Base-by-base conservation (phyloP, 2,329 filamentous ascomycete genomes). In the Huntiella abstrusa region DNA sequence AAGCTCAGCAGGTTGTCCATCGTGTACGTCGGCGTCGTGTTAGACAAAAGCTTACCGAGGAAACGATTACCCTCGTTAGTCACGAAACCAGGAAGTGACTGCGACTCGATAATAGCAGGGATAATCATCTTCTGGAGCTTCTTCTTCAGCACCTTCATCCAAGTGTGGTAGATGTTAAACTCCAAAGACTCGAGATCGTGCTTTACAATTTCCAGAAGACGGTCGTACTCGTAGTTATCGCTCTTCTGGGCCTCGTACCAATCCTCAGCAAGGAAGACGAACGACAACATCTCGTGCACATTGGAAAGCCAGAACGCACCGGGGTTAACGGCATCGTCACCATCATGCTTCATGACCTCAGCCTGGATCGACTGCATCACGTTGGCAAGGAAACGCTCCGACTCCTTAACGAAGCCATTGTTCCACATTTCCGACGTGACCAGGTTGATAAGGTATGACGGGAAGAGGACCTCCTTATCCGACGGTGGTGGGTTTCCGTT, bases 381-480 rank as follows among this genome's bases (percentile, higher is more conserved):
- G 57, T 96, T 98, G 58, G 91, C 91, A 52, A 98, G 71, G 74
- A 98, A 98, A 47, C 88, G 83, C 65, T 98, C 91, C 3, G 91
- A 96, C 64, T 98, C 91, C 69, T 98, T 98, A 56, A 98, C 91
- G 59, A 95, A 98, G 41, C 91, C 91, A 57, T 98, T 98, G 69
- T 98, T 98, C 91, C 91, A 98, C 91, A 98, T 98, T 67, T 98
- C 91, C 12, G 87, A 96, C 10, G 91, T 98, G 52, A 98, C 91
- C 51, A 98, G 72, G 63, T 98, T 98, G 69, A 98, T 98, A 55
- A 98, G 78, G 62, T 96, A 98, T 7, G 91, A 88, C 33, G 91
- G 91, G 79, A 98, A 98, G 45, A 98, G 71, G 16, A 98, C 88
- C 62, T 98, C 91, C 68, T 98, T 98, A 65, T 98, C 91, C 13